These are phyloP conservation scores for Aspergillus arachidicola DNA, from an alignment of 2,329 filamentous ascomycete species.

Conservation along the genomic window DNA sequence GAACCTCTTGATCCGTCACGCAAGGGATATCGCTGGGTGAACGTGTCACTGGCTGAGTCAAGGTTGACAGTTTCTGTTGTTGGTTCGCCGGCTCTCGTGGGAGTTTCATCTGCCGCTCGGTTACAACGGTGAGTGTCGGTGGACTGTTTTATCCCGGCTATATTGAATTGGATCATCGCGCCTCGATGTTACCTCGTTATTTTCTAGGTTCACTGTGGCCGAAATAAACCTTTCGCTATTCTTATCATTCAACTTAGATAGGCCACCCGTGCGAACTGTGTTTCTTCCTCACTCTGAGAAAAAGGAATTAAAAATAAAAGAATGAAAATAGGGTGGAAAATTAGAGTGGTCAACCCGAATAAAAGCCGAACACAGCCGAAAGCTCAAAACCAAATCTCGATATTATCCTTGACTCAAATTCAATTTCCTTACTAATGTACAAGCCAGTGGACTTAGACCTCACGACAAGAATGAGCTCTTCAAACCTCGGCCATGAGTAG, in stretches of 20 bases:
- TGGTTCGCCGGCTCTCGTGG: background rate
- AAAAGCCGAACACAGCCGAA: background rate
- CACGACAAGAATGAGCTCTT: background rate
- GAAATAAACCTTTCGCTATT: background rate
- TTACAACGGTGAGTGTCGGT: background rate
- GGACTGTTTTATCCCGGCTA: background rate
- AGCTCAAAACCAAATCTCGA: background rate
- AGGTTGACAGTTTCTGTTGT: no score
- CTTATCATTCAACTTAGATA: background rate
- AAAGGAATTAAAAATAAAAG: no score
- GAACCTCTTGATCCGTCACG: constrained; percentile 7
- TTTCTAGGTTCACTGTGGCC: background rate
- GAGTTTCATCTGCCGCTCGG: background rate
- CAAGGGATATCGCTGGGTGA: constrained; percentile 3
- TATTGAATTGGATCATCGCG: background rate
- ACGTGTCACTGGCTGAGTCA: background rate
- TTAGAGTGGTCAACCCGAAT: background rate
- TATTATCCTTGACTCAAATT: background rate
- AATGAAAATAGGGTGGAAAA: background rate
- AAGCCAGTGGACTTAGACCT: background rate
- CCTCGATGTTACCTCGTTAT: background rate
- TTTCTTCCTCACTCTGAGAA: background rate
- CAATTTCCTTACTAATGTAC: background rate
- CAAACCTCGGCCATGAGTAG: no score
- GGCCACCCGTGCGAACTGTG: background rate